Evolutionary conservation across 441 rosid genomes (phyloP).

Genomic region (Syzygium syzygioides): DNA sequence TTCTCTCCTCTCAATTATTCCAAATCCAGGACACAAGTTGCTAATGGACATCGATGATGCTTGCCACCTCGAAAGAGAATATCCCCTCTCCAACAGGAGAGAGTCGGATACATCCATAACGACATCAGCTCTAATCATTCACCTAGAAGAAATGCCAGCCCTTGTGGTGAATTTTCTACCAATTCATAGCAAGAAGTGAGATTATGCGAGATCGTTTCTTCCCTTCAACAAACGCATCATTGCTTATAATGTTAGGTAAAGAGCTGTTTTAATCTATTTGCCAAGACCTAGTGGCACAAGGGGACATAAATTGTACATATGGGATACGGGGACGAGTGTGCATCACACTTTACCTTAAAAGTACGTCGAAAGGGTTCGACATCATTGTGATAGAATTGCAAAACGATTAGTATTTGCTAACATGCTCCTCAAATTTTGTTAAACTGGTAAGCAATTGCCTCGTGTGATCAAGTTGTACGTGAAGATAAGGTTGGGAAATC

Average conservation of each 20-base stretch:
- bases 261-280: background rate
- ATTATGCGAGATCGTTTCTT: background rate
- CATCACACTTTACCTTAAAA: background rate
- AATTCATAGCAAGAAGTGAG: background rate
- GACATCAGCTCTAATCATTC: background rate
- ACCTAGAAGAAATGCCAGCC: background rate
- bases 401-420: background rate
- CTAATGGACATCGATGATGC: background rate
- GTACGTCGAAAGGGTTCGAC: background rate
- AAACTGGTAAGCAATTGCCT: no score
- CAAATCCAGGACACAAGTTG: background rate
- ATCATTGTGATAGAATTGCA: background rate
- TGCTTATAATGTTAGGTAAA: background rate
- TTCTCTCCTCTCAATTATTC: background rate
- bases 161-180: background rate
- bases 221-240: background rate
- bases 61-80: background rate
- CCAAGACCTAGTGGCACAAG: background rate
- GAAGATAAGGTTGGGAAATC: no score
- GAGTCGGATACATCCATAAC: background rate
- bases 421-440: no score
- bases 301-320: background rate
- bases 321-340: background rate
- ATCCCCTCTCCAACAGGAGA: background rate
- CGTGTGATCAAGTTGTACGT: no score